Percentiles rank a stretch among this genome's conserved stretches.
phyloP scores from a whole-genome alignment of 305 asterid genomes.

The Solanum hybrid region DNA sequence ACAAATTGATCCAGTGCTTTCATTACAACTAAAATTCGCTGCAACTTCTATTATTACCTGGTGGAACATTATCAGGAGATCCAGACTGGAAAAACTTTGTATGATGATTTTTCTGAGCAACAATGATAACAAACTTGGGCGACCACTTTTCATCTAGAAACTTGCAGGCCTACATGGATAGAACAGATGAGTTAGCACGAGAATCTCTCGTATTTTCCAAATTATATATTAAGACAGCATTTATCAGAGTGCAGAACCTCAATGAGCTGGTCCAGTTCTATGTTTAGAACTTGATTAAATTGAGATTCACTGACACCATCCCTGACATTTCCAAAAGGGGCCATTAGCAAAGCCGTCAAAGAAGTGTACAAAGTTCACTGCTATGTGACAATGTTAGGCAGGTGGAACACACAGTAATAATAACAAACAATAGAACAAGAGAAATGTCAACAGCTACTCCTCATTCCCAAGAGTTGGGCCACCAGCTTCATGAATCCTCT shows the following conservation, averaged over 20 bases:
- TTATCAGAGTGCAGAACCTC: slow-evolving; percentile 33
- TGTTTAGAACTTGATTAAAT: slow-evolving; percentile 80
- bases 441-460: not conserved
- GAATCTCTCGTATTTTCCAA: not conserved
- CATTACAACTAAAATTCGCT: not conserved
- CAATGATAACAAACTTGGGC: slow-evolving; percentile 75
- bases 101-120: slow-evolving; percentile 93
- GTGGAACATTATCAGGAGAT: slow-evolving; percentile 80
- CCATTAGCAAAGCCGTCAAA: not conserved
- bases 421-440: not conserved
- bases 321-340: slow-evolving; percentile 24
- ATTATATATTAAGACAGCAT: not conserved
- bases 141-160: slow-evolving; percentile 73
- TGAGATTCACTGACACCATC: slow-evolving; percentile 97
- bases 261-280: slow-evolving; percentile 69
- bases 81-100: slow-evolving; percentile 75
- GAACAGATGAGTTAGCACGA: not conserved
- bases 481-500: not conserved
- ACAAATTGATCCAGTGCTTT: not conserved
- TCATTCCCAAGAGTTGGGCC: not conserved
- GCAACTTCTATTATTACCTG: slow-evolving; percentile 34
- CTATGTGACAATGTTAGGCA: not conserved
- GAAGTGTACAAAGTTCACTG: not conserved
- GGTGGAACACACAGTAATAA: not conserved
- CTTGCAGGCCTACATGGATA: slow-evolving; percentile 57